Base-by-base conservation (phyloP, 179 eudicot genomes). In the Silene vulgaris region DNA sequence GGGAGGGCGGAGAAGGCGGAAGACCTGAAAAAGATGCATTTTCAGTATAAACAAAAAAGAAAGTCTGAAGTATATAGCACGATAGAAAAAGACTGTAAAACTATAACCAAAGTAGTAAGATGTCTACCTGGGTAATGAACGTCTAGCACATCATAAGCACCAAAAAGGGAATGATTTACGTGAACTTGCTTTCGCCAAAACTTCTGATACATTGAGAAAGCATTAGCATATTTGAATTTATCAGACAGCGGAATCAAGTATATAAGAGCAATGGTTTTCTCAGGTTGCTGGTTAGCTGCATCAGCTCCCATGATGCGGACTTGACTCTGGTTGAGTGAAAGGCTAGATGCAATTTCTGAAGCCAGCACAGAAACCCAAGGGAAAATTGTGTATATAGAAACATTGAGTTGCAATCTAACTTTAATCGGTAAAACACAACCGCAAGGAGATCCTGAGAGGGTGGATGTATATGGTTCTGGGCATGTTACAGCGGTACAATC, bases 361-460 rank as follows among this genome's bases (percentile, higher is more conserved):
- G 97, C 91, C 73, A 96, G 87, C 79, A 87, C 85, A 16, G 97
- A 78, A 13, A 93, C 92, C 84, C 90, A 80, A 4, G 98, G 98
- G 72, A 96, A 90, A 81, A 96, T 93, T 57, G 88, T 88, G 83
- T 87, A 88, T 11, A 88, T 65, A 32, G 90, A 64, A 61, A 93
- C 76, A 66, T 77, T 76, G 48, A 93, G 82, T 62, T 78, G 79
- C 73, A 96, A 76, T 74, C 77, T 84, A 59, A 96, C 91, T 85
- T 91, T 86, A 78, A 96, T 83, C 5, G 99, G 98, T 89, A 88
- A 88, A 76, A 96, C 97, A 77, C 99, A 96, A 48, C 91, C 96
- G 86, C 98, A 96, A 0, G 92, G 88, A 70, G 85, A 78, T 74
- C 94, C 96, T 29, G 91, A 83, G 40, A 90, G 89, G 3, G 96